Base-by-base conservation (phyloP, 768 basidiomycete species). In the Naganishia friedmannii region DNA sequence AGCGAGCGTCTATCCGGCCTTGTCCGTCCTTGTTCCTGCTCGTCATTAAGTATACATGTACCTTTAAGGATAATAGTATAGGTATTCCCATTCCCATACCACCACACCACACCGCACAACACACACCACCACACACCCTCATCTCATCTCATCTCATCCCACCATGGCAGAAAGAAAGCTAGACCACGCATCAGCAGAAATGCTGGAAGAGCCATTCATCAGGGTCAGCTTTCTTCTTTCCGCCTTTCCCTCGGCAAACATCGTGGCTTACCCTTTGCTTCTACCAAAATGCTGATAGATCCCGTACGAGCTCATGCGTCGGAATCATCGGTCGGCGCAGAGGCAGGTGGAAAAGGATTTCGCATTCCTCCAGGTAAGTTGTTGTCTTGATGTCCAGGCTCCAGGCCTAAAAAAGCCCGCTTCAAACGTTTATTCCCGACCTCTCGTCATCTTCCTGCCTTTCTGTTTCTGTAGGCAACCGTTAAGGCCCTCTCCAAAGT, bases 291-390 rank as follows among this genome's bases (percentile, higher is more conserved):
- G n/a, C n/a, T n/a, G n/a, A 4, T 58, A 80, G 79, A 77, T 78
- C 6, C 78, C 79, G 0, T 80, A 78, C 46, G 79, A 80, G 71
- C 73, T 80, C 0, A 70, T 79, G 13, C 37, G 79, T 51, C 42
- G 78, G 65, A 77, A 76, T 29, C 79, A 80, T 69, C 73, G 78
- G 21, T 74, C 78, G 17, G 79, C 79, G 17, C 79, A 80, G 53
- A 68, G 79, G 55, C 78, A 78, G 67, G 79, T 80, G 26, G 79
- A 80, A 68, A 80, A 77, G 73, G 79, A 80, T 65, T 80, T 80
- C 56, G 76, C 68, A n/a, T 74, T 71, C 34, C 73, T 80, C 7
- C 77, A 78, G 42, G 79, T 80, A 53, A 34, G 74, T 69, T 15
- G 37, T 12, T n/a, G 7, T 28, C 10, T 26, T 53, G 15, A 13